Evolutionary conservation across 140 eudicot species (phyloP).

Genomic region (Anethum foeniculum): DNA sequence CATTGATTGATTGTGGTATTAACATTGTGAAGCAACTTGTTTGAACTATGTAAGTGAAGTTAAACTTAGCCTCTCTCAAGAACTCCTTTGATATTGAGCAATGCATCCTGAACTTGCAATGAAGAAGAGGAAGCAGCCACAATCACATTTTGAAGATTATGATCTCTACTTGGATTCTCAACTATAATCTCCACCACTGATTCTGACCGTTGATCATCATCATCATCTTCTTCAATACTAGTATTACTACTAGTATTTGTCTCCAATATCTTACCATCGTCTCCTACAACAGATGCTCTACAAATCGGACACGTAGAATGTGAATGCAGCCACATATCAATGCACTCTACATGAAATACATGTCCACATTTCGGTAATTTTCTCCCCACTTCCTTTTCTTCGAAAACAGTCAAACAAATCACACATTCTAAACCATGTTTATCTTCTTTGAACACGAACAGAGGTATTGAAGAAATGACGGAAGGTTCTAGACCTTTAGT

Average conservation of each 20-base stretch:
- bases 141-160: not conserved
- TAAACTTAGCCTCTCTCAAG: not conserved
- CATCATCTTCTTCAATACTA: not conserved
- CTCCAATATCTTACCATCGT: conserved; percentile 6
- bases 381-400: conserved; percentile 49
- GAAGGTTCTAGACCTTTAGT: conserved; percentile 52
- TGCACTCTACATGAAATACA: conserved; percentile 70
- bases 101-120: not conserved
- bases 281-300: conserved; percentile 32
- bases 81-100: not conserved
- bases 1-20: not conserved
- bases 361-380: conserved; percentile 49
- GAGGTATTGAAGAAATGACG: conserved; percentile 38
- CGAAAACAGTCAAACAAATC: conserved; percentile 57
- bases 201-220: conserved; percentile 10
- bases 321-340: conserved; percentile 66
- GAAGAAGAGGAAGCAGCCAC: not conserved
- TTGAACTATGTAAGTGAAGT: not conserved
- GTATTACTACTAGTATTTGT: not conserved
- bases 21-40: not conserved
- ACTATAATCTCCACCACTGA: conserved; percentile 6
- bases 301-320: conserved; percentile 71
- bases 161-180: conserved; percentile 5
- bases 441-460: conserved; percentile 28
- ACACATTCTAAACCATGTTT: conserved; percentile 40